Evolutionary conservation across 768 basidiomycete genomes (phyloP).

Genomic region (Russula foetens): DNA sequence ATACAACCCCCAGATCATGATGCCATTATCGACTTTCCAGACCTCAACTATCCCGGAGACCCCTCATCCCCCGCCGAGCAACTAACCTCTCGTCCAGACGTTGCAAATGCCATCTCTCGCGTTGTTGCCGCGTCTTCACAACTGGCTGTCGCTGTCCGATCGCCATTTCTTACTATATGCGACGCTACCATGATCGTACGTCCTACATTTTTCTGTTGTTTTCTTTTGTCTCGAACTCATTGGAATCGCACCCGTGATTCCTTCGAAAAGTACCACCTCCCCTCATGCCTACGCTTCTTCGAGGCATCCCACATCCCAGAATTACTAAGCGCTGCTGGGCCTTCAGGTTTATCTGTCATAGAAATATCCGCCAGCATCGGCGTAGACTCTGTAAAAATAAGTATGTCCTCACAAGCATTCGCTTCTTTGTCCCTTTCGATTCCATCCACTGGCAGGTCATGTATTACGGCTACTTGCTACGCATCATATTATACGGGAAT

Average conservation of each 20-base stretch:
- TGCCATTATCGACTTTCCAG: slow-evolving; percentile 22
- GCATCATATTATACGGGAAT: slow-evolving; percentile 66
- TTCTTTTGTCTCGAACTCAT: not conserved
- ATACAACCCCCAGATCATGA: slow-evolving; percentile 4
- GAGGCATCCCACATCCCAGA: slow-evolving; percentile 67
- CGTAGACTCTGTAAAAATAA: slow-evolving; percentile 39
- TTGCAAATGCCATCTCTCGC: slow-evolving; percentile 49
- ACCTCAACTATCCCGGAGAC: slow-evolving; percentile 24
- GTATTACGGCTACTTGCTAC: slow-evolving; percentile 69
- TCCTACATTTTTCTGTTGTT: not conserved
- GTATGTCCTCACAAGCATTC: slow-evolving; percentile 28
- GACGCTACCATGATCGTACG: slow-evolving; percentile 66
- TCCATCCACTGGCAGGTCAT: slow-evolving; percentile 51
- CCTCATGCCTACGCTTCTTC: slow-evolving; percentile 63
- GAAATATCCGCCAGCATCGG: slow-evolving; percentile 34
- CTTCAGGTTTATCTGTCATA: slow-evolving; percentile 41
- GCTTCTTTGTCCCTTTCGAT: not conserved
- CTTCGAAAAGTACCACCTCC: slow-evolving; percentile 53
- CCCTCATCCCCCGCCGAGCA: slow-evolving; percentile 40
- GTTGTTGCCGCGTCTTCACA: slow-evolving; percentile 68
- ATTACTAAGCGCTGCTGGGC: slow-evolving; percentile 58
- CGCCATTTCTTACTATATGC: slow-evolving; percentile 62
- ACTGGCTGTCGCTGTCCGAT: slow-evolving; percentile 53
- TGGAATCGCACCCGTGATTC: too few species aligned
- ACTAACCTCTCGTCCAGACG: slow-evolving; percentile 51